A percentile compares a stretch with the other conserved stretches of the same genome.
Conservation (phyloP, 345 rosid genomes). For the Aethionema arabicum region DNA sequence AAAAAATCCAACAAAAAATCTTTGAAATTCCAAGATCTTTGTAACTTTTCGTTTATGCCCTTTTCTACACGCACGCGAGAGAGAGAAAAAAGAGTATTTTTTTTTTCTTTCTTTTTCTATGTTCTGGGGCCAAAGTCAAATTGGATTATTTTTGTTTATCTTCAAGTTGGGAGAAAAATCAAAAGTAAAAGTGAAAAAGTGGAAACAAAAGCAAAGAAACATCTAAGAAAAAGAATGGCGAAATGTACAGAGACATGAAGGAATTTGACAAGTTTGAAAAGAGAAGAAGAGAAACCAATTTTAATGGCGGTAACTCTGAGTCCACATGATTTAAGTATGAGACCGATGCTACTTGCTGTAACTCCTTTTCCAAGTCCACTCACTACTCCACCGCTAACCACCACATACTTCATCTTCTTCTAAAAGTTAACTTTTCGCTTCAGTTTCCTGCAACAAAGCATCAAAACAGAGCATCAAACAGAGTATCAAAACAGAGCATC, state of each 20-base stretch:
- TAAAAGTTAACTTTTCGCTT: neutral
- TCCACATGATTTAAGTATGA: slow-evolving; percentile 43
- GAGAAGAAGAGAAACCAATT: slow-evolving; percentile 20
- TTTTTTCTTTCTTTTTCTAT: slow-evolving; percentile 12
- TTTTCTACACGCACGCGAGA: slow-evolving; percentile 35
- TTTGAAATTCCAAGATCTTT: slow-evolving; percentile 23
- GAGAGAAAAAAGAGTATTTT: neutral
- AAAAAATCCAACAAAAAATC: neutral
- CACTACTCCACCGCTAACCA: slow-evolving; percentile 63
- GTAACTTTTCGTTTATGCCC: neutral
- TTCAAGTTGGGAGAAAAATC: slow-evolving; percentile 22
- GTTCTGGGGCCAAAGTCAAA: slow-evolving; percentile 30
- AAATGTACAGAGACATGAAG: slow-evolving; percentile 23
- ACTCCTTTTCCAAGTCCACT: slow-evolving; percentile 69
- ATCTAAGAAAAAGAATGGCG: slow-evolving; percentile 2
- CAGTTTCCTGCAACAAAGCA: slow-evolving; percentile 15
- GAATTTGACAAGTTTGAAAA: slow-evolving; percentile 8
- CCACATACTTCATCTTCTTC: slow-evolving; percentile 53
- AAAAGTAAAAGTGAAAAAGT: slow-evolving; percentile 17
- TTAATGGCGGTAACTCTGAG: slow-evolving; percentile 42
- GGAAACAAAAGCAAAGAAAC: slow-evolving; percentile 22
- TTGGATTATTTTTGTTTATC: slow-evolving; percentile 19
- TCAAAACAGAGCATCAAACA: neutral
- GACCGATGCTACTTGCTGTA: slow-evolving; percentile 62
- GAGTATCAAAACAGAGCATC: neutral